Evolutionary conservation across 352 stramenopile genomes (phyloP).

Genomic region (Phytophthora ohioensis): DNA sequence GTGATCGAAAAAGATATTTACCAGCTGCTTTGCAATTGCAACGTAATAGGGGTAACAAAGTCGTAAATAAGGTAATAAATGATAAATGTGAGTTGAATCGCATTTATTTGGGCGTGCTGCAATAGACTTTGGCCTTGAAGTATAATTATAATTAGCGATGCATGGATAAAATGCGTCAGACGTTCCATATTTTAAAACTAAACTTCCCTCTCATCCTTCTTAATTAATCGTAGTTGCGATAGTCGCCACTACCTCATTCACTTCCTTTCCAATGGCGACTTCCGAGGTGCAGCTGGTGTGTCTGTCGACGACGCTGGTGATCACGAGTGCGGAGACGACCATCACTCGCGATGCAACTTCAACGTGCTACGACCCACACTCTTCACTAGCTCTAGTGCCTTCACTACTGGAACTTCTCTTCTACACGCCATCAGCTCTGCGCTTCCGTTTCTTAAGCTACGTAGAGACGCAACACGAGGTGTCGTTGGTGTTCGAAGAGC

Average conservation of each 20-base stretch:
- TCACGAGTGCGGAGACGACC: constrained; percentile 54
- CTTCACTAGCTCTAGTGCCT: constrained; percentile 43
- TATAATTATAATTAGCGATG: too few species aligned
- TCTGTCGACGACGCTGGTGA: constrained; percentile 59
- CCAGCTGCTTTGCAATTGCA: not conserved
- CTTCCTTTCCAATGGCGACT: constrained; percentile 6
- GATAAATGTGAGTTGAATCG: not conserved
- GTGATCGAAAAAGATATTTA: constrained; percentile 6
- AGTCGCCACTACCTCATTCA: not conserved
- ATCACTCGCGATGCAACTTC: constrained; percentile 6
- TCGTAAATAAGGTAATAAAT: not conserved
- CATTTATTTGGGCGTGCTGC: too few species aligned
- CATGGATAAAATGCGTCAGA: too few species aligned
- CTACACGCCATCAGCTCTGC: constrained; percentile 31
- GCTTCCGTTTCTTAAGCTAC: constrained; percentile 64
- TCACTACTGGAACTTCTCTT: constrained; percentile 67
- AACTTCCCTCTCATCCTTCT: too few species aligned
- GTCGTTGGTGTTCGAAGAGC: constrained; percentile 70
- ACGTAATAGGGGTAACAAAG: not conserved
- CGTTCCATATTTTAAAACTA: too few species aligned
- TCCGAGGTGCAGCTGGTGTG: constrained; percentile 71
- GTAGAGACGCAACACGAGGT: constrained; percentile 75
- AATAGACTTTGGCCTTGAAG: too few species aligned
- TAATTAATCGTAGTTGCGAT: not conserved
- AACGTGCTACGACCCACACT: constrained; percentile 10